Base-by-base conservation (phyloP, 305 asterid species). In the Salvia sclarea region DNA sequence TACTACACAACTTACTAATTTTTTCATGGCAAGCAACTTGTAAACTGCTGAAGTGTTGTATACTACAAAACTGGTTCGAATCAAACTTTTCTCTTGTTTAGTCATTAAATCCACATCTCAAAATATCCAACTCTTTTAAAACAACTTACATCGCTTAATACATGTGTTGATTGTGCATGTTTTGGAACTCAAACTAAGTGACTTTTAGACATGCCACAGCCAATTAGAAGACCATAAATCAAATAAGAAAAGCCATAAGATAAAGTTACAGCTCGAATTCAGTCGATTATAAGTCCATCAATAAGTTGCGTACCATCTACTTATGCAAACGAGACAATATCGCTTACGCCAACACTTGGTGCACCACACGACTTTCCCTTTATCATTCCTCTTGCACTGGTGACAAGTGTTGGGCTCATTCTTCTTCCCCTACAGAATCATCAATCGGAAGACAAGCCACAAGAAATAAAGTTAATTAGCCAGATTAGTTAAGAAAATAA, bases 351-450 rank as follows among this genome's bases (percentile, higher is more conserved):
- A 4, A 73, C 96, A 89, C 49, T 45, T 72, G 74, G 84, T 78
- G 78, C 96, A 89, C 1, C 81, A 74, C 69, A 85, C 90, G 60
- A 89, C 96, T 61, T 81, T 70, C 76, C 90, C 89, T 72, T 83
- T 87, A 70, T 86, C 94, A 33, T 85, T 87, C 79, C 95, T 83
- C 82, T 81, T 83, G 84, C 96, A 87, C 75, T 89, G 96, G 76
- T 89, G 96, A 66, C 96, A 89, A 77, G 75, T 85, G 70, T 60
- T 78, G 11, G 81, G 77, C 40, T 58, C 66, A 61, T 55, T 62
- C 80, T 22, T 78, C 49, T 75, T 79, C 64, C 75, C 85, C 92
- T 85, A 59, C 13, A 57, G 72, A 68, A 69, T 70, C 57, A 64
- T 57, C 21, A 72, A 44, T 37, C 50, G 37, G 37, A 13, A 60